phyloP scores from a whole-genome alignment of 768 basidiomycete species.

The Mycena haematopus region DNA sequence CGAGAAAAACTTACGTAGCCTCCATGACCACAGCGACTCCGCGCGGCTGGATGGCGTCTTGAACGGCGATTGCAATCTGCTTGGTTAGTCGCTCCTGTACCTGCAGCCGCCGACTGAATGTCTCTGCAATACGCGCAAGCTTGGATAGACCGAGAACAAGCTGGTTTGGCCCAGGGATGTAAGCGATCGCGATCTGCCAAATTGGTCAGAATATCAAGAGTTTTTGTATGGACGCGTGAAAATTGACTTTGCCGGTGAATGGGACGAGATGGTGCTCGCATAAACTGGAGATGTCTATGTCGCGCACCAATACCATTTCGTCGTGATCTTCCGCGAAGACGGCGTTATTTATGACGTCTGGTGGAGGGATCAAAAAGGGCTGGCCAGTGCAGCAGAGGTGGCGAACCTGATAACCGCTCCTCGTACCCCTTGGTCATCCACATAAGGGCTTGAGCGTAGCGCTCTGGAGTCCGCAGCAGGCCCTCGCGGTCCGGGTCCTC shows the following conservation, averaged over 20 bases:
- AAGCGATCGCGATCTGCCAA: conserved; percentile 90
- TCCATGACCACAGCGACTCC: conserved; percentile 99
- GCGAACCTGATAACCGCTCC: conserved; percentile 83
- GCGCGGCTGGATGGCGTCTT: conserved; percentile 96
- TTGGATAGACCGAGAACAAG: conserved; percentile 95
- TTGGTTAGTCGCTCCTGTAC: conserved; percentile 98
- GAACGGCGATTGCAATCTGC: conserved; percentile 97
- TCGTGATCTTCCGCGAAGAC: conserved; percentile 99
- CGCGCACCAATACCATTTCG: conserved; percentile 98
- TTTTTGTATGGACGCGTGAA: conserved; percentile 24
- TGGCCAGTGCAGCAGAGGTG: conserved; percentile 15
- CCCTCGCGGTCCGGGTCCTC: conserved; percentile 98
- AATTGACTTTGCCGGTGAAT: conserved; percentile 91
- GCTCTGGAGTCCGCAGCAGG: conserved; percentile 87
- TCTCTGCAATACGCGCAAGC: conserved; percentile 95
- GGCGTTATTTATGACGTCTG: conserved; percentile 98
- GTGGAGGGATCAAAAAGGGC: conserved; percentile 18
- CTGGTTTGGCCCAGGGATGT: conserved; percentile 83
- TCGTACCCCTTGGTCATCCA: conserved; percentile 99
- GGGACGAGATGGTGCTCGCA: conserved; percentile 99
- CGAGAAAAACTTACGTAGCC: conserved; percentile 73
- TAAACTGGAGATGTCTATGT: conserved; percentile 95
- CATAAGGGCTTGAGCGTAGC: conserved; percentile 95
- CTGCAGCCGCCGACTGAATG: conserved; percentile 93
- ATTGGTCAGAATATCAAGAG: conserved; percentile 32